Conservation (phyloP, 768 basidiomycete genomes). For the Exsudoporus frostii region DNA sequence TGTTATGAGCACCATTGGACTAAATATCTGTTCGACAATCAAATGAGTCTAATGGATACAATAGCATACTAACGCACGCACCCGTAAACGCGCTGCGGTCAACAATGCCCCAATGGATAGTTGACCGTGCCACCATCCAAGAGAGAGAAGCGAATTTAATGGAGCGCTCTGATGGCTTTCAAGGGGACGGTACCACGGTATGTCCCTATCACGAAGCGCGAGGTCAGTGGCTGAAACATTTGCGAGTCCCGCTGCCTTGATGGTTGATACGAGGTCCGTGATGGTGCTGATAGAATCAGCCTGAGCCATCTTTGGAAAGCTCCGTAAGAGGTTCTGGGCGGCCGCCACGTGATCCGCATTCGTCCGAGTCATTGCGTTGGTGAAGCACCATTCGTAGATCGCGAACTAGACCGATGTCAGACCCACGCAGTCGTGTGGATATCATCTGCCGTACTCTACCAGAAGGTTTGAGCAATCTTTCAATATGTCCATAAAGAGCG, state of each 20-base stretch:
- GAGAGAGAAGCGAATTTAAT: not conserved
- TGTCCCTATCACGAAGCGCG: not conserved
- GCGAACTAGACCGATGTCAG: slow-evolving; percentile 1
- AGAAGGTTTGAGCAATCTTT: slow-evolving; percentile 5
- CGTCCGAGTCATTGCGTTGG: not conserved
- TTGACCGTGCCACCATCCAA: slow-evolving; percentile 5
- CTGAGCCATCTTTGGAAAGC: not conserved
- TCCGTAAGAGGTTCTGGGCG: not conserved
- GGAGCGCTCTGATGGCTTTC: not conserved
- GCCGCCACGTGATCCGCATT: not conserved
- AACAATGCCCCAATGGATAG: slow-evolving; percentile 4
- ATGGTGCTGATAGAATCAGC: not conserved
- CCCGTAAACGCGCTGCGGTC: slow-evolving; percentile 1
- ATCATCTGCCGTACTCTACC: not conserved
- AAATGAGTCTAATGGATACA: not conserved
- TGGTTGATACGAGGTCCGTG: not conserved
- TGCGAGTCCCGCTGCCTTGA: not conserved
- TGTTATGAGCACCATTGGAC: slow-evolving; percentile 5
- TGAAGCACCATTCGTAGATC: slow-evolving; percentile 7
- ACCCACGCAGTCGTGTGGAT: too few relatives aligned
- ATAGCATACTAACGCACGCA: not conserved
- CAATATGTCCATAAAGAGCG: not conserved
- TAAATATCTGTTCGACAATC: not conserved
- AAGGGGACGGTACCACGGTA: slow-evolving; percentile 6
- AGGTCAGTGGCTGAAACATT: slow-evolving; percentile 1